A percentile compares a stretch with the other conserved stretches of the same genome.
These are phyloP conservation scores for Geotrichum macrosporum DNA, from an alignment of 1,139 yeast genomes.

Conservation along the genomic window DNA sequence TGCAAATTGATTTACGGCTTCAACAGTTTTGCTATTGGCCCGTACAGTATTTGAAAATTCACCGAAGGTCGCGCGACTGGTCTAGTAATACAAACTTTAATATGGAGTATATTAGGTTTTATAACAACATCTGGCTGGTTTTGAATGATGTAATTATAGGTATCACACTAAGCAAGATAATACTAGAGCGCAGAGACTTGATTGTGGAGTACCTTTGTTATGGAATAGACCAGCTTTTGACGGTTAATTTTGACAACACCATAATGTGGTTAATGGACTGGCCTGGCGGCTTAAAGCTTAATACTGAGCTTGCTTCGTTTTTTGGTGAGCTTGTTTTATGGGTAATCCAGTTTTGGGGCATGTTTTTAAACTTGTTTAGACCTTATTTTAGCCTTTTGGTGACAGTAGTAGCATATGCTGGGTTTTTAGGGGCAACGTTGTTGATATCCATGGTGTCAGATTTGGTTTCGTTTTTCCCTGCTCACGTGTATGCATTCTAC, in stretches of 20 bases:
- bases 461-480: conserved; percentile 54
- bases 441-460: conserved; percentile 66
- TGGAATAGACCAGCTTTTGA: conserved; percentile 41
- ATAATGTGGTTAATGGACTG: conserved; percentile 78
- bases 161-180: conserved; percentile 49
- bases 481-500: conserved; percentile 75
- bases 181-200: conserved; percentile 44
- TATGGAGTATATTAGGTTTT: conserved; percentile 75
- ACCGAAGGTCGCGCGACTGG: conserved; percentile 37
- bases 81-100: conserved; percentile 39
- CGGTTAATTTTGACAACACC: conserved; percentile 44
- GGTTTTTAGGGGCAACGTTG: conserved; percentile 59
- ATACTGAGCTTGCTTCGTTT: conserved; percentile 78
- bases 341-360: conserved; percentile 71
- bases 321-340: conserved; percentile 82
- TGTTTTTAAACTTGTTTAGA: conserved; percentile 28
- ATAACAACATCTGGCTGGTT: conserved; percentile 85
- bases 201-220: conserved; percentile 34
- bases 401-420: conserved; percentile 42
- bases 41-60: conserved; percentile 62
- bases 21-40: conserved; percentile 81
- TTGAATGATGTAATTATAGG: conserved; percentile 80
- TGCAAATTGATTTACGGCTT: conserved; percentile 73
- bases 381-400: conserved; percentile 38
- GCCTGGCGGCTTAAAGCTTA: conserved; percentile 93